Evolutionary conservation across 2,329 filamentous ascomycete genomes (phyloP), one percentile per base, ranked within the genome.

Genomic region (Scedosporium minutisporum): DNA sequence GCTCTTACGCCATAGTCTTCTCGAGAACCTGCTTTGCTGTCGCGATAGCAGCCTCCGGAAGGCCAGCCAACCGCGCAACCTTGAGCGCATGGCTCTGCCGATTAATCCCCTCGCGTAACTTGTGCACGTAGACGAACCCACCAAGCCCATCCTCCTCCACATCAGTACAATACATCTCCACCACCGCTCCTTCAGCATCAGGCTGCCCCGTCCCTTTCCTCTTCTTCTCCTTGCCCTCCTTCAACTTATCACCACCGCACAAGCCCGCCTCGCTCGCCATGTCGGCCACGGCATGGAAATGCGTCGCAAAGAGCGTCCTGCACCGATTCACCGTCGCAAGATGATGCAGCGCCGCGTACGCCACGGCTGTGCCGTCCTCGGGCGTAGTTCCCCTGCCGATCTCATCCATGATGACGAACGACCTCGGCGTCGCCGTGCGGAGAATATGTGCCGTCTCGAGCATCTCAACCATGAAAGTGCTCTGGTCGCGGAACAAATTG

Each of bases 381-480:
- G 93, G 92, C 21, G 95, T 96, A 0, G 96, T 99, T 7, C 95
- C 95, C 58, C 95, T 83, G 0, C 95, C 95, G 44, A 99, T 90
- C 78, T 99, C 95, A 73, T 99, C 95, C 93, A 99, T 97, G 73
- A 99, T 93, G 65, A 95, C 93, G 69, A 99, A 96, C 0, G 89
- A 95, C 25, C 88, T 83, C 1, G 86, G 77, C 0, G 93, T 97
- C 0, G 95, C 93, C 67, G 90, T 82, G 65, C 88, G 90, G 61
- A 99, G 81, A 61, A 99, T 99, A 27, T 89, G 83, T 1, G 93
- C 93, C 21, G 95, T 96, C 76, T 99, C 95, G 2, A 97, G 82
- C 95, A 99, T 99, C 77, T 99, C 95, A 1, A 97, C 91, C 95
- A 99, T 97, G 75, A 99, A 99, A 0, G 96, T 99, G 61, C 91